These are phyloP conservation scores for Stenogyne calaminthoides DNA, from an alignment of 305 asterid genomes.

Conservation along the genomic window DNA sequence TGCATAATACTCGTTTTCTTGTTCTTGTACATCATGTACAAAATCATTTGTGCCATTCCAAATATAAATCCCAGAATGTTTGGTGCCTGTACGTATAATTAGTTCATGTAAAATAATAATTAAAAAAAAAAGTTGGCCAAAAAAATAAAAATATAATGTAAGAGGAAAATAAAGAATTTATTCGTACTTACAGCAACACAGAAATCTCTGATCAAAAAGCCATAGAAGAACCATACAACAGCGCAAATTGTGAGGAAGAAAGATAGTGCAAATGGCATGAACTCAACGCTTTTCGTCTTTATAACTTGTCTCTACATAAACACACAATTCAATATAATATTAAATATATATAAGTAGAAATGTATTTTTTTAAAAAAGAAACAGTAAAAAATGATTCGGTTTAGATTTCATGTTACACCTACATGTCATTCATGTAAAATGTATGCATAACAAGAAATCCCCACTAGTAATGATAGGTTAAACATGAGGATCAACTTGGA, in stretches of 20 bases:
- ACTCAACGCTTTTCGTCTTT: conserved; percentile 73
- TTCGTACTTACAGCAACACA: conserved; percentile 64
- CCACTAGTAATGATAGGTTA: no score
- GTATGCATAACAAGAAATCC: no score
- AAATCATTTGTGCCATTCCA: conserved; percentile 39
- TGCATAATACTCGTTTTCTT: not conserved
- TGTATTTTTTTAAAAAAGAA: not conserved
- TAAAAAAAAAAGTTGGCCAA: not conserved
- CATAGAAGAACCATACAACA: conserved; percentile 77
- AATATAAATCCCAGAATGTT: conserved; percentile 45
- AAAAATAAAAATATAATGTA: no score
- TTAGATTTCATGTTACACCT: not conserved
- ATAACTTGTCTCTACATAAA: conserved; percentile 61
- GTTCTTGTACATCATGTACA: conserved; percentile 42
- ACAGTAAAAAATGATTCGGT: not conserved
- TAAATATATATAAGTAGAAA: not conserved
- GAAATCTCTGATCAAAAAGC: conserved; percentile 58
- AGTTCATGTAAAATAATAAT: not conserved
- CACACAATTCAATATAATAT: not conserved
- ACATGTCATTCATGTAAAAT: no score
- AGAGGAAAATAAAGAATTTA: not conserved
- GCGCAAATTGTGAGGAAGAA: conserved; percentile 76
- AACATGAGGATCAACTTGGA: conserved; percentile 34
- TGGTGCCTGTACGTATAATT: conserved; percentile 37
- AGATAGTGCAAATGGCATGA: conserved; percentile 73